Evolutionary conservation across 2,329 filamentous ascomycete species (phyloP).

Genomic region (Aspergillus calidoustus): DNA sequence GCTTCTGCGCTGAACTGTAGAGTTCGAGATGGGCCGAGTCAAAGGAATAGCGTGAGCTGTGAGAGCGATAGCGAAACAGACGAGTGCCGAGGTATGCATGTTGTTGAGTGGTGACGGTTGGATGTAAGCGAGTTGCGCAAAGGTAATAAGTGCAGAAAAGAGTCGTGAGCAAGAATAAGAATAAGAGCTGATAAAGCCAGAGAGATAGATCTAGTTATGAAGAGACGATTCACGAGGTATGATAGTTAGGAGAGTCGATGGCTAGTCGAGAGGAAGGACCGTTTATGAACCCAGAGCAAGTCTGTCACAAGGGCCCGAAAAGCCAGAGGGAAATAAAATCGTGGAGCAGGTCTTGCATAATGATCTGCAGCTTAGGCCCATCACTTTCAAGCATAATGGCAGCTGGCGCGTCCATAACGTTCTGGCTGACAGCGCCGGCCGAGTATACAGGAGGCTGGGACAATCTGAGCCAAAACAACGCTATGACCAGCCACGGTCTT

Average conservation of each 20-base stretch:
- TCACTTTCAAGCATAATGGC: conserved; percentile 20
- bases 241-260: neutral
- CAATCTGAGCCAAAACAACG: conserved; percentile 13
- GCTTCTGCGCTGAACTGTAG: conserved; percentile 32
- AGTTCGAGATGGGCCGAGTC: conserved; percentile 23
- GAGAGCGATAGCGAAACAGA: conserved; percentile 33
- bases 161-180: neutral
- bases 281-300: conserved; percentile 13
- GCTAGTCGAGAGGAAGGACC: neutral
- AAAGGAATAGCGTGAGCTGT: conserved; percentile 37
- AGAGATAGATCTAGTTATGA: neutral
- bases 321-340: conserved; percentile 3
- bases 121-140: neutral
- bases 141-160: conserved; percentile 5
- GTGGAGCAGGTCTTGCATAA: conserved; percentile 19
- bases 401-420: conserved; percentile 26
- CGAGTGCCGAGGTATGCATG: conserved; percentile 37
- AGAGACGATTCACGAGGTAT: neutral
- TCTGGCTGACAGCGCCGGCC: conserved; percentile 20
- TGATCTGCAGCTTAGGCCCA: conserved; percentile 23
- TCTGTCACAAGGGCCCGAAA: conserved; percentile 5
- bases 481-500: conserved; percentile 26
- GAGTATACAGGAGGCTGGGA: conserved; percentile 29
- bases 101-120: conserved; percentile 9
- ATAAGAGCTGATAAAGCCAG: neutral